Evolutionary conservation across 495 filamentous ascomycete genomes (phyloP), one percentile per base, ranked within the genome.

Genomic region (Xylaria bambusicola): DNA sequence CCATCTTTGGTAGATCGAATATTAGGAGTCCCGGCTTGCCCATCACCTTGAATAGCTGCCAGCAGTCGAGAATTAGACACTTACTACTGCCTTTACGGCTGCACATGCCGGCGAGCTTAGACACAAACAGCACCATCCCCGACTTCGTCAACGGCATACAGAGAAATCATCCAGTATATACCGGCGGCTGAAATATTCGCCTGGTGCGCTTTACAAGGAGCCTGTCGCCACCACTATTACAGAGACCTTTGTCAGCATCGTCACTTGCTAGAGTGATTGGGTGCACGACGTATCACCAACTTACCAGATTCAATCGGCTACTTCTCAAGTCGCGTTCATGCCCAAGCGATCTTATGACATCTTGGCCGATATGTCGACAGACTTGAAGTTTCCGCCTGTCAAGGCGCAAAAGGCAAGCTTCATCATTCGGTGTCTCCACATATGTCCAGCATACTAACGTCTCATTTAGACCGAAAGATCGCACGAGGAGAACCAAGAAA

Each of bases 401-500:
- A 71, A 71, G 44, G 54, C 57, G 3, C 68, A 71, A 38, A 71
- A 71, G 68, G 68, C 33, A 66, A 63, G 66, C 17, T 7, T 27
- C 1, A 23, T 2, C 12, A 9, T 6, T 40, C 29, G 29, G 5
- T 33, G 0, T 9, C 42, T 38, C 2, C 0, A 20, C 10, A 0
- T 23, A 31, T 23, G 0, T n/a, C 20, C 1, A 13, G 8, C 13
- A 35, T 35, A 53, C 64, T 68, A 66, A 58, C 20, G n/a, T 23
- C 33, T 36, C 17, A 2, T 2, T 21, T 45, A 91, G 81, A 85
- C 86, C 1, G 85, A 89, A 64, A 75, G 89, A 29, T 88, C 86
- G 7, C 87, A 90, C 62, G 91, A 93, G 71, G 92, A 97, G 72
- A 97, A 98, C 61, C 90, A 94, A 72, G 93, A 98, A 74, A 82